Evolutionary conservation across 495 filamentous ascomycete species (phyloP), one percentile per base, ranked within the genome.

Genomic region (Penicillium roqueforti): DNA sequence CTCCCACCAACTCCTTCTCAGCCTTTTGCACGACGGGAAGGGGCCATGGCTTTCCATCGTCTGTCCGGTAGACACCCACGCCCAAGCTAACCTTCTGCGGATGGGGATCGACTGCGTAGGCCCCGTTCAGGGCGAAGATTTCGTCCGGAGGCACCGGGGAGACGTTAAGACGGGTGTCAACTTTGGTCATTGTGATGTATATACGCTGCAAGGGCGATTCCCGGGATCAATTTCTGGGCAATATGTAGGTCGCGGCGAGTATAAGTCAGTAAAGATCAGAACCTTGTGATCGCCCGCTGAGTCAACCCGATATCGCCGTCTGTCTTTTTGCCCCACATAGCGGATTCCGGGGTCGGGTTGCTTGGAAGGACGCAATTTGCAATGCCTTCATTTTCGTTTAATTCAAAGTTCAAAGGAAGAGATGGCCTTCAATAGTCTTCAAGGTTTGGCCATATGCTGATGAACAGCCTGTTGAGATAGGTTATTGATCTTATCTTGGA

Each of bases 11-110:
- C 28, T 66, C 56, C 61, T 71, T 66, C 62, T 78, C 73, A 19
- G 72, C 75, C 62, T 73, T 70, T 40, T 72, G 57, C 13, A 80
- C 76, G 16, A 68, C 68, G 11, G 76, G 75, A 8, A 81, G 59
- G 14, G 76, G 70, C 78, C 78, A 81, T 43, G 78, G 77, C 62
- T 79, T 73, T 47, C 71, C 77, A 50, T 80, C 72, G 38, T 79
- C 73, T 40, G 78, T 79, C 47, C 77, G 75, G 66, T 79, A 81
- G 29, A 77, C 75, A 49, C 75, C 75, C 16, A 74, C 65, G 10
- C 74, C 76, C 26, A 80, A 63, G 47, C 71, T 78, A 58, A 78
- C 76, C 58, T 80, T 80, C 31, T 77, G 63, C 3, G 75, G 74
- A 65, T 57, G 51, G 37, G 69, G 46, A 53, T 80, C 74, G 46